Evolutionary conservation across 2,329 filamentous ascomycete species (phyloP).

Genomic region (Chrysoporthe deuterocubensis): DNA sequence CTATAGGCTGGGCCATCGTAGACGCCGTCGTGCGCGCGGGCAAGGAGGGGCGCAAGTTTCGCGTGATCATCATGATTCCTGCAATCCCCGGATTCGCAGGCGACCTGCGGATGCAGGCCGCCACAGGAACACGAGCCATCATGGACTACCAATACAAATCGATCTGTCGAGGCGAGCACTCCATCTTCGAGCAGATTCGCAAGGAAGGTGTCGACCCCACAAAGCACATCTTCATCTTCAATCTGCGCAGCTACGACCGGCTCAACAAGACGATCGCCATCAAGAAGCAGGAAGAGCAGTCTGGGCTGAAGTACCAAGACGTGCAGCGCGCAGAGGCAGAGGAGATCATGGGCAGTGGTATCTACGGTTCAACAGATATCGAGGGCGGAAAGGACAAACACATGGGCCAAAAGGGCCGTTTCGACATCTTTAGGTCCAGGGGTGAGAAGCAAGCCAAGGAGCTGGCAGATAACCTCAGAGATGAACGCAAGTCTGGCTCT

Average conservation of each 20-base stretch:
- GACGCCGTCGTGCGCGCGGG: conserved; percentile 83
- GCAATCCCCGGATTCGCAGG: conserved; percentile 93
- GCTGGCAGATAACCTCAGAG: conserved; percentile 41
- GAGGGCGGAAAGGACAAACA: conserved; percentile 53
- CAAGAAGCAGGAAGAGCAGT: conserved; percentile 75
- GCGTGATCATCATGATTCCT: conserved; percentile 88
- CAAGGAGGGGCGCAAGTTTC: conserved; percentile 85
- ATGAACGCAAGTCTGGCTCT: conserved; percentile 43
- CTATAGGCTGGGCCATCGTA: conserved; percentile 85
- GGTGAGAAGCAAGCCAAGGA: conserved; percentile 38
- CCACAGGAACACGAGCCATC: conserved; percentile 85
- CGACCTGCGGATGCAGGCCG: conserved; percentile 81
- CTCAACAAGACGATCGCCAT: conserved; percentile 81
- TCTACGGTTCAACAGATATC: conserved; percentile 61
- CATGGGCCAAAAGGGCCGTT: conserved; percentile 45
- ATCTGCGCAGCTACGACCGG: conserved; percentile 89
- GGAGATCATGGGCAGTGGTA: conserved; percentile 80
- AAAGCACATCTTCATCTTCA: conserved; percentile 91
- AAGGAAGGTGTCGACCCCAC: conserved; percentile 74
- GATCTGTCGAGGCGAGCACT: conserved; percentile 88
- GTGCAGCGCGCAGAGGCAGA: conserved; percentile 87
- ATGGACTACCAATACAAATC: conserved; percentile 99
- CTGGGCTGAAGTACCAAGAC: conserved; percentile 83
- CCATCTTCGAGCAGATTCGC: conserved; percentile 80
- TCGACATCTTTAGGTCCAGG: conserved; percentile 38